A percentile compares a stretch with the other conserved stretches of the same genome.
Conservation (phyloP, 768 basidiomycete genomes). For the Harrya chromipes region DNA sequence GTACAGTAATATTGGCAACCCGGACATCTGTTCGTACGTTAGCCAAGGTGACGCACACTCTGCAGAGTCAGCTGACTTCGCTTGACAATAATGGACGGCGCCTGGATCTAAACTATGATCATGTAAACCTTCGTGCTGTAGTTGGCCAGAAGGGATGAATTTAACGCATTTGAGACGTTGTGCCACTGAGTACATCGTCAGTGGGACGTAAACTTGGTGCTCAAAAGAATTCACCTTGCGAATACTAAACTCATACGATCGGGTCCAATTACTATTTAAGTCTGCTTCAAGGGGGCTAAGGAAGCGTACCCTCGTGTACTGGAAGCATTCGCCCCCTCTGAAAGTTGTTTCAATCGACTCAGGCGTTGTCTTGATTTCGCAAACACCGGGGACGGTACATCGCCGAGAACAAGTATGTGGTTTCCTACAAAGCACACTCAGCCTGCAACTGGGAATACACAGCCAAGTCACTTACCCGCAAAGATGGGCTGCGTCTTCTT, state of each 20-base stretch:
- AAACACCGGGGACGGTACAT: conserved; percentile 49
- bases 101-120: conserved; percentile 41
- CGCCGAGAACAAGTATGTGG: conserved; percentile 44
- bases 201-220: too few relatives aligned
- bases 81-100: conserved; percentile 53
- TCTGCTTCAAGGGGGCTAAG: neutral
- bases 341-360: conserved; percentile 62
- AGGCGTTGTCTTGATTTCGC: conserved; percentile 55
- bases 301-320: conserved; percentile 55
- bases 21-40: conserved; percentile 39
- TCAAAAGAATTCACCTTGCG: conserved; percentile 39
- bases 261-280: neutral
- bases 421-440: conserved; percentile 29
- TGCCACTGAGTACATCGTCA: conserved; percentile 34
- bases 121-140: conserved; percentile 45
- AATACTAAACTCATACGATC: conserved; percentile 38
- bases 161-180: conserved; percentile 50
- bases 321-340: conserved; percentile 57
- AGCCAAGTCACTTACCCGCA: conserved; percentile 45
- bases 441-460: conserved; percentile 1
- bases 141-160: conserved; percentile 40
- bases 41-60: neutral
- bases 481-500: conserved; percentile 42
- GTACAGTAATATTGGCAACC: conserved; percentile 59
- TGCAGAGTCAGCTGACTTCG: conserved; percentile 31